A percentile compares a stretch with the other conserved stretches of the same genome.
Conservation (phyloP, 805 yeast species). For the Yarrowia deformans region DNA sequence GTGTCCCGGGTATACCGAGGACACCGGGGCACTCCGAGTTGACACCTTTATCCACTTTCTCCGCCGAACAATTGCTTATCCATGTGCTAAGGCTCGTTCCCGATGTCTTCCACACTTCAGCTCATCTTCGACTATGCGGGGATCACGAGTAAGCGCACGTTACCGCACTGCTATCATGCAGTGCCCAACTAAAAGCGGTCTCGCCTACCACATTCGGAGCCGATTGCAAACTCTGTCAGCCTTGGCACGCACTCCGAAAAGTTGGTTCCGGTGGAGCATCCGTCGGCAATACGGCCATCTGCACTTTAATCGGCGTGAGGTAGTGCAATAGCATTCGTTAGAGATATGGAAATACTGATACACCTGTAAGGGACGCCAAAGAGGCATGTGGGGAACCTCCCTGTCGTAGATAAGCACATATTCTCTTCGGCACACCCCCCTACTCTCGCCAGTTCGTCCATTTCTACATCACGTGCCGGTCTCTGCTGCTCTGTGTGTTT, state of each 20-base stretch:
- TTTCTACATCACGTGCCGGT: constrained; percentile 2
- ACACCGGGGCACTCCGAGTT: neutral
- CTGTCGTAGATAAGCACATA: constrained; percentile 16
- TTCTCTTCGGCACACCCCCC: neutral
- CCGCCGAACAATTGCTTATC: constrained; percentile 3
- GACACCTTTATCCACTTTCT: neutral
- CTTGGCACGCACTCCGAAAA: constrained; percentile 14
- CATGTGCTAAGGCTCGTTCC: constrained; percentile 1
- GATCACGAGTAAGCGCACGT: constrained; percentile 25
- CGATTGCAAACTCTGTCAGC: constrained; percentile 19
- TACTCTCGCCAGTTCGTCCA: neutral
- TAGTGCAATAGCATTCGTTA: constrained; percentile 20
- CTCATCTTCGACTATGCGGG: constrained; percentile 12
- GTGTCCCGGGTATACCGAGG: neutral
- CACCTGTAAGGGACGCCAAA: constrained; percentile 27
- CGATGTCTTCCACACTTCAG: neutral
- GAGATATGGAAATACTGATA: constrained; percentile 23
- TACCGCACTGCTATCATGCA: constrained; percentile 32
- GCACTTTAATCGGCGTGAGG: constrained; percentile 6
- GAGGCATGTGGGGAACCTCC: constrained; percentile 26
- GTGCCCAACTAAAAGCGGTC: constrained; percentile 11
- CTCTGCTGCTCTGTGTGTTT: neutral
- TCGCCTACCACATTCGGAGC: constrained; percentile 26
- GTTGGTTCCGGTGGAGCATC: constrained; percentile 10
- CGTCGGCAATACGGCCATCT: constrained; percentile 32